Evolutionary conservation across 306 rosid genomes (phyloP).

Genomic region (Lupinus albus): DNA sequence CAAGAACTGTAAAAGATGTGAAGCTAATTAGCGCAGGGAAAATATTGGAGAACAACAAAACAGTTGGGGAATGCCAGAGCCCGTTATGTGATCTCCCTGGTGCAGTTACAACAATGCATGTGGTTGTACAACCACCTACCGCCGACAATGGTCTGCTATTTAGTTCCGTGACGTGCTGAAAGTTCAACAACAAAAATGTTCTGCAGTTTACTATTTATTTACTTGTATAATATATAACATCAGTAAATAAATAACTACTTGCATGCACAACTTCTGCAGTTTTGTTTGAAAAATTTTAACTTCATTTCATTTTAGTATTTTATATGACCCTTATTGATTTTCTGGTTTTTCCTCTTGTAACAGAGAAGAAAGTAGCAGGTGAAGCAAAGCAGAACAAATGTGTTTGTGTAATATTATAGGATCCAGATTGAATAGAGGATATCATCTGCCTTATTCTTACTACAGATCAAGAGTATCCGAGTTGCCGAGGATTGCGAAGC

Average conservation of each 20-base stretch:
- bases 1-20: slow-evolving; percentile 86
- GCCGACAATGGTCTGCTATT: slow-evolving; percentile 65
- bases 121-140: slow-evolving; percentile 73
- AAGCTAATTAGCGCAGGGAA: slow-evolving; percentile 84
- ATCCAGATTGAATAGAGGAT: slow-evolving; percentile 20
- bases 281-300: background rate
- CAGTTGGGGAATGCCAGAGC: slow-evolving; percentile 85
- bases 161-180: slow-evolving; percentile 6
- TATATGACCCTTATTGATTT: slow-evolving; percentile 27
- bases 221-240: no score
- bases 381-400: slow-evolving; percentile 64
- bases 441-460: slow-evolving; percentile 19
- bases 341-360: slow-evolving; percentile 16
- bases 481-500: slow-evolving; percentile 34
- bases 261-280: background rate
- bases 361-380: slow-evolving; percentile 68
- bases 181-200: no score
- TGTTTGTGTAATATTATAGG: slow-evolving; percentile 75
- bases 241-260: background rate
- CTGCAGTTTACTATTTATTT: no score
- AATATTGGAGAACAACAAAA: slow-evolving; percentile 82
- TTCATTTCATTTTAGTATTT: slow-evolving; percentile 22
- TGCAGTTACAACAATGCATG: slow-evolving; percentile 92
- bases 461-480: slow-evolving; percentile 10
- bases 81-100: slow-evolving; percentile 78